Percentiles rank a stretch among this genome's conserved stretches.
phyloP scores from a whole-genome alignment of 1,284 basidiomycete genomes.

The Vanrija pseudolonga region DNA sequence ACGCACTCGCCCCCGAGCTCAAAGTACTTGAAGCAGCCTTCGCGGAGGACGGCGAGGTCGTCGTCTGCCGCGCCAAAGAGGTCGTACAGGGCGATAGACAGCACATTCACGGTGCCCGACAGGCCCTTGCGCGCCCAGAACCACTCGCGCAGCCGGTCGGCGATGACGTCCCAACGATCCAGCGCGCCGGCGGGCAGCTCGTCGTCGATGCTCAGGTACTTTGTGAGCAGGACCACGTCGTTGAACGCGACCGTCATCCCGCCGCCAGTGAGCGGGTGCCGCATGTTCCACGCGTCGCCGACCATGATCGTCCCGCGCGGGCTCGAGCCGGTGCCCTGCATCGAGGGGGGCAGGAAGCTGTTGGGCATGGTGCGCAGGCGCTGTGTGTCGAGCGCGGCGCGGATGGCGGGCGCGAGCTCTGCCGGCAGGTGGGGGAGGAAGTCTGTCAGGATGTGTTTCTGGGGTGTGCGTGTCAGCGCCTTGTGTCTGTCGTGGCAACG shows the following conservation, averaged over 20 bases:
- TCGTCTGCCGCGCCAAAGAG: slow-evolving; percentile 74
- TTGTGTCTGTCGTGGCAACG: background rate
- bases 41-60: slow-evolving; percentile 71
- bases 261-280: slow-evolving; percentile 94
- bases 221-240: slow-evolving; percentile 71
- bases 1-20: slow-evolving; percentile 87
- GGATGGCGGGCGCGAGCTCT: slow-evolving; percentile 61
- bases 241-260: slow-evolving; percentile 92
- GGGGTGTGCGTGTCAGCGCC: background rate
- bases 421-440: slow-evolving; percentile 76
- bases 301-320: slow-evolving; percentile 71
- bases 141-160: slow-evolving; percentile 64
- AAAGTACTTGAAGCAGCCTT: slow-evolving; percentile 97
- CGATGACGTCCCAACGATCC: slow-evolving; percentile 62
- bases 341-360: slow-evolving; percentile 79
- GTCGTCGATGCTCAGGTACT: slow-evolving; percentile 55
- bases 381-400: slow-evolving; percentile 62
- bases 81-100: slow-evolving; percentile 87
- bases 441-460: slow-evolving; percentile 67
- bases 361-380: slow-evolving; percentile 92
- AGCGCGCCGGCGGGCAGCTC: slow-evolving; percentile 41
- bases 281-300: slow-evolving; percentile 99
- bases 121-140: slow-evolving; percentile 79
- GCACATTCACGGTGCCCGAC: slow-evolving; percentile 78
- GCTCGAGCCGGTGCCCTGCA: slow-evolving; percentile 64